Evolutionary conservation across 2,329 filamentous ascomycete species (phyloP).

Genomic region (Boeremia lycopersici): DNA sequence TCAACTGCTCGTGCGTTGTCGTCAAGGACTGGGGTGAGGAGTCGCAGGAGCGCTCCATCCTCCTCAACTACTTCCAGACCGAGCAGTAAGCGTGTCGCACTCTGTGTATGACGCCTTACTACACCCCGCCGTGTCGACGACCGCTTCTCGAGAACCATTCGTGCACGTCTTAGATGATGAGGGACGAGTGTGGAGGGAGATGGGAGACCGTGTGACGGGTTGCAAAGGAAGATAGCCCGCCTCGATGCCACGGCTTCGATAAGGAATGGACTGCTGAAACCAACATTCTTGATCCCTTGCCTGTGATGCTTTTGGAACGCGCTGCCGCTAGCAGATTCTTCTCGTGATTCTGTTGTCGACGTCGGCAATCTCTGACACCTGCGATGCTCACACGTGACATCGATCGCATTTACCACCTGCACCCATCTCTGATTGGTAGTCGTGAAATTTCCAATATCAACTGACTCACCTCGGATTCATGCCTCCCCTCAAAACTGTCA

Average conservation of each 20-base stretch:
- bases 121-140: slow-evolving; percentile 4
- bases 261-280: slow-evolving; percentile 16
- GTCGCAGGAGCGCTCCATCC: slow-evolving; percentile 96
- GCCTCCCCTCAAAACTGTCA: too few relatives aligned
- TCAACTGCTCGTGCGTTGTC: slow-evolving; percentile 99
- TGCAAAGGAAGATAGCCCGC: slow-evolving; percentile 16
- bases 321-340: background rate
- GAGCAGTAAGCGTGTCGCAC: slow-evolving; percentile 54
- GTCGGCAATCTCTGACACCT: background rate
- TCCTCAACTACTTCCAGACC: slow-evolving; percentile 99
- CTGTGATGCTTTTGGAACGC: background rate
- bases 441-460: too few relatives aligned
- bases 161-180: slow-evolving; percentile 17
- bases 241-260: slow-evolving; percentile 14
- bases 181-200: slow-evolving; percentile 1
- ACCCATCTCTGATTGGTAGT: too few relatives aligned
- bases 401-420: too few relatives aligned
- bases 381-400: background rate
- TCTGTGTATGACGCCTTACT: slow-evolving; percentile 10
- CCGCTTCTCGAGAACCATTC: slow-evolving; percentile 1
- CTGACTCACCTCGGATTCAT: too few relatives aligned
- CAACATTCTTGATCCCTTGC: background rate
- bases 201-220: slow-evolving; percentile 2
- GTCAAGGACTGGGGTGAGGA: slow-evolving; percentile 99
- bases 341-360: background rate